These are phyloP conservation scores for Thraustochytrium striatum DNA, from an alignment of 352 stramenopile genomes.

Conservation along the genomic window DNA sequence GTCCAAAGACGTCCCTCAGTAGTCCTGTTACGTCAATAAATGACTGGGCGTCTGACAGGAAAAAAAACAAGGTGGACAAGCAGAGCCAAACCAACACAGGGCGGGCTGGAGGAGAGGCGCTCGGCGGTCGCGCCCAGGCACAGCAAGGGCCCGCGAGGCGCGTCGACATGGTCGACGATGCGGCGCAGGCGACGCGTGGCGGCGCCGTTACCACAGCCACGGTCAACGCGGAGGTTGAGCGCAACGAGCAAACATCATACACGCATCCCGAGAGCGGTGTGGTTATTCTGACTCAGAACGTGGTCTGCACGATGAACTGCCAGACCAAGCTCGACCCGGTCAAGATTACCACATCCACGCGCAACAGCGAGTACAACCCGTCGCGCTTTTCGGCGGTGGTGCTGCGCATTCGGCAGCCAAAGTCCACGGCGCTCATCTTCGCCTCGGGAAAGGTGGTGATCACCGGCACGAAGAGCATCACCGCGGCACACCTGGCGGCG, in stretches of 20 bases:
- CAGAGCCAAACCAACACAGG: too few species aligned
- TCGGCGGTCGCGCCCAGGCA: too few species aligned
- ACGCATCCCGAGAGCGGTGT: constrained; percentile 19
- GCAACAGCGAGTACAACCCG: constrained; percentile 99
- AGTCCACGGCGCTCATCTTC: constrained; percentile 97
- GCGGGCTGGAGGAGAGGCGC: too few species aligned
- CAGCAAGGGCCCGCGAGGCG: not conserved
- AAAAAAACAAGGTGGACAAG: too few species aligned
- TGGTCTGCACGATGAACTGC: constrained; percentile 90
- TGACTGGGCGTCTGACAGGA: too few species aligned
- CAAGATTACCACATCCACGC: constrained; percentile 89
- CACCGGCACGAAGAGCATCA: constrained; percentile 61
- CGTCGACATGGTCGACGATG: not conserved
- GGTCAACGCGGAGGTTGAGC: not conserved
- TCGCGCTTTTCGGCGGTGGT: constrained; percentile 93
- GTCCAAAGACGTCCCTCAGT: too few species aligned
- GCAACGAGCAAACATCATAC: constrained; percentile 6
- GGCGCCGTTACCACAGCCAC: not conserved
- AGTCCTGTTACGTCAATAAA: too few species aligned
- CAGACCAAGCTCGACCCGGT: constrained; percentile 91
- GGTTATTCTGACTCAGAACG: constrained; percentile 62
- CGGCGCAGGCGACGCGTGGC: not conserved
- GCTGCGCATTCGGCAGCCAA: constrained; percentile 86
- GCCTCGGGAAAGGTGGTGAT: constrained; percentile 81
- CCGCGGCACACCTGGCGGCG: constrained; percentile 56